These are phyloP conservation scores for Pseudocercospora fijiensis DNA, from an alignment of 2,329 filamentous ascomycete genomes.

Conservation along the genomic window DNA sequence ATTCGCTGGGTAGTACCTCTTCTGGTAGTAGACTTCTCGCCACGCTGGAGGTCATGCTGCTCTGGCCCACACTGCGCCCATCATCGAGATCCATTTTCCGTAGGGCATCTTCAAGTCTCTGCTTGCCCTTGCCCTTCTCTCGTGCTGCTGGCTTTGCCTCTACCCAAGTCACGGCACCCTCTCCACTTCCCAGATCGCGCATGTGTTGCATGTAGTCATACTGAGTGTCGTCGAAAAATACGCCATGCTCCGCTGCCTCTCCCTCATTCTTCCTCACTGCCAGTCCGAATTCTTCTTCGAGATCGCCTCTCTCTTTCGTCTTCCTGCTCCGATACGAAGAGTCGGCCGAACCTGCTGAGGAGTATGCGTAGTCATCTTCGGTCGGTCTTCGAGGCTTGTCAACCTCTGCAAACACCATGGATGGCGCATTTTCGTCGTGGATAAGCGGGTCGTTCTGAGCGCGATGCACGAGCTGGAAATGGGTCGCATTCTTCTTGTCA, in stretches of 20 bases:
- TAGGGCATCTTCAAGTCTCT: constrained; percentile 79
- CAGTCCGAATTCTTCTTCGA: constrained; percentile 71
- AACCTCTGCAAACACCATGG: constrained; percentile 82
- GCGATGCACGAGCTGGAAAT: constrained; percentile 91
- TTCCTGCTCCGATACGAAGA: constrained; percentile 33
- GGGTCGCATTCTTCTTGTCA: constrained; percentile 88
- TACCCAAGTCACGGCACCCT: constrained; percentile 76
- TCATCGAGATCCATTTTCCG: constrained; percentile 52
- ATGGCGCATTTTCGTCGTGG: constrained; percentile 82
- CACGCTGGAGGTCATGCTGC: constrained; percentile 42
- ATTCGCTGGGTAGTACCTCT: constrained; percentile 76
- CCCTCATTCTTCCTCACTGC: constrained; percentile 84
- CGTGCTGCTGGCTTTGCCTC: constrained; percentile 60
- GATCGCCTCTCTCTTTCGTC: constrained; percentile 60
- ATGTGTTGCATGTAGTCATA: constrained; percentile 99
- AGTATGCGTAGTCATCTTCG: constrained; percentile 32
- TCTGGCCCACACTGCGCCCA: constrained; percentile 45
- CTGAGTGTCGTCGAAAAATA: constrained; percentile 90
- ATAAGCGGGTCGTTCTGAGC: constrained; percentile 97
- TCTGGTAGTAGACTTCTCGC: constrained; percentile 60
- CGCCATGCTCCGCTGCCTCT: constrained; percentile 88
- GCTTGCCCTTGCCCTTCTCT: constrained; percentile 66
- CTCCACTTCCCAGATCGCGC: constrained; percentile 69
- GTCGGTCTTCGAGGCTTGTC: constrained; percentile 27
- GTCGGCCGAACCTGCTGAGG: constrained; percentile 39